Evolutionary conservation across 2,329 filamentous ascomycete species (phyloP).

Genomic region (Lecanicillium sp.): DNA sequence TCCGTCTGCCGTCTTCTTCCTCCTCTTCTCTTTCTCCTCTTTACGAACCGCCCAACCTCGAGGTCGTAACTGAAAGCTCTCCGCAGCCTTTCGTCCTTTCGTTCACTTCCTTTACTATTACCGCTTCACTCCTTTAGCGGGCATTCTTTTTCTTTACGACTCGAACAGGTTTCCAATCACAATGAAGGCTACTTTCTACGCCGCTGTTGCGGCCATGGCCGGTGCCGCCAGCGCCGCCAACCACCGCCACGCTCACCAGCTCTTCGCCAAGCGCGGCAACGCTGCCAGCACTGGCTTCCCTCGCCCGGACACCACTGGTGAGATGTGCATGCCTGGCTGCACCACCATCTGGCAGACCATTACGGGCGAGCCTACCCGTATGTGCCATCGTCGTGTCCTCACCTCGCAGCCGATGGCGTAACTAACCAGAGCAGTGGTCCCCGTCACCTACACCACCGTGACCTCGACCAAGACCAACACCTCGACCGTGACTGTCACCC

Average conservation of each 20-base stretch:
- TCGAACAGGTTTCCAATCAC: constrained; percentile 36
- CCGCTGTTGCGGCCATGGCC: constrained; percentile 56
- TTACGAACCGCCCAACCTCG: constrained; percentile 41
- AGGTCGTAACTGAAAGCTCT: constrained; percentile 45
- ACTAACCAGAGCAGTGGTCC: constrained; percentile 17
- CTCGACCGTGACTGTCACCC: constrained; percentile 19
- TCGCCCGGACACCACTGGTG: constrained; percentile 21
- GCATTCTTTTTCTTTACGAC: constrained; percentile 53
- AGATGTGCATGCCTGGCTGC: constrained; percentile 56
- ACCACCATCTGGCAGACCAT: constrained; percentile 68
- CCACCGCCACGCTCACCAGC: constrained; percentile 59
- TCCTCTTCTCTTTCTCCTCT: constrained; percentile 32
- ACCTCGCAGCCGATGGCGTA: not conserved
- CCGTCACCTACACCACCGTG: constrained; percentile 17
- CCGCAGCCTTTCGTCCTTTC: constrained; percentile 45
- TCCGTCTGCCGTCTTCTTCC: constrained; percentile 32
- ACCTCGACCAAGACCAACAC: constrained; percentile 14
- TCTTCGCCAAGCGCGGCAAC: constrained; percentile 48
- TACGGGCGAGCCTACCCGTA: constrained; percentile 62
- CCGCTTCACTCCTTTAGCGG: constrained; percentile 89
- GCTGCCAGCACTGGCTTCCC: constrained; percentile 23
- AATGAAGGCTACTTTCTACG: constrained; percentile 70
- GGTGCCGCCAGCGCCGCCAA: constrained; percentile 50
- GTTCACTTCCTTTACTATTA: constrained; percentile 39
- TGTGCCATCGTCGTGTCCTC: constrained; percentile 22